phyloP scores from a whole-genome alignment of 202 grass and related monocot species.

The Schoenoplectus triqueter region DNA sequence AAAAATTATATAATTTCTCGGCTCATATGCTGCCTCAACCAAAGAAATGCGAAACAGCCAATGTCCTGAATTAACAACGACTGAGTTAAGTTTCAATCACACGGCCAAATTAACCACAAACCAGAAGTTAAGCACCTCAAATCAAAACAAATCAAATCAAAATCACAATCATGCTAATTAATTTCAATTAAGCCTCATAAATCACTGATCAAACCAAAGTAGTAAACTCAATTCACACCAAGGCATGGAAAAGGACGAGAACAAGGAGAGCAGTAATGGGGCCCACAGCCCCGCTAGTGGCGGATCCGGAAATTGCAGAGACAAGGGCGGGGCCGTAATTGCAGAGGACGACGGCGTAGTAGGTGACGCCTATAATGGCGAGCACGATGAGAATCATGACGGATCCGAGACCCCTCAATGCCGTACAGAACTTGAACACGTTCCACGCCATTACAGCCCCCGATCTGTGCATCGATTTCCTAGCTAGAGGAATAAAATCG shows the following conservation, averaged over 20 bases:
- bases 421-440: constrained; percentile 96
- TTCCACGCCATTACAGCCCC: constrained; percentile 89
- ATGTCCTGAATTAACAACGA: too few relatives aligned
- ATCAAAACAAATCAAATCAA: neutral
- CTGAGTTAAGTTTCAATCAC: neutral
- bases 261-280: constrained; percentile 57
- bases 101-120: neutral
- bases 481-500: neutral
- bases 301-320: constrained; percentile 23
- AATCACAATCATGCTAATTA: neutral
- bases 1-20: constrained; percentile 14
- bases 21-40: neutral
- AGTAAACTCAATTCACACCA: constrained; percentile 43
- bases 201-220: neutral
- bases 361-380: constrained; percentile 70
- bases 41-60: neutral
- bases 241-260: constrained; percentile 74
- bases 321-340: constrained; percentile 81
- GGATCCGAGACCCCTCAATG: constrained; percentile 73
- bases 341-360: constrained; percentile 88
- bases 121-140: neutral
- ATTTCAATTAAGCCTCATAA: neutral
- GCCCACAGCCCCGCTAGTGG: constrained; percentile 17
- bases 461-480: constrained; percentile 77
- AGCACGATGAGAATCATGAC: constrained; percentile 78